Percentiles rank a stretch among this genome's conserved stretches.
These are phyloP conservation scores for Phytopythium helicoides DNA, from an alignment of 352 stramenopile genomes.

Conservation along the genomic window DNA sequence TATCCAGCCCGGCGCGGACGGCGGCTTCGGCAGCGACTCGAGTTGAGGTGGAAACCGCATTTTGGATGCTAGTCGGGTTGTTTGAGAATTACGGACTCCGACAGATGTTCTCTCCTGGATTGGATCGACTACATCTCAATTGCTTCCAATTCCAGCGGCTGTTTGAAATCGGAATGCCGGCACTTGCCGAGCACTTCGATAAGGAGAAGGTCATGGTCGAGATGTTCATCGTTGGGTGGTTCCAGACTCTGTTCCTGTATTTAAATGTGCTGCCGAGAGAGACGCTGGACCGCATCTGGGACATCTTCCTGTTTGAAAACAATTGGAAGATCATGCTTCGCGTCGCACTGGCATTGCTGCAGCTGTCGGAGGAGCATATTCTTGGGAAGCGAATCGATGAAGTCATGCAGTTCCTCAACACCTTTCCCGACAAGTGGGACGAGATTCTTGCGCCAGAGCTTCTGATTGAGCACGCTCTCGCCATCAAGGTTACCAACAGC, in stretches of 20 bases:
- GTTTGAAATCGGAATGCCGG: conserved; percentile 55
- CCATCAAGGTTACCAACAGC: conserved; percentile 77
- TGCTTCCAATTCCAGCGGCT: conserved; percentile 80
- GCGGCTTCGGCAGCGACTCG: conserved; percentile 29
- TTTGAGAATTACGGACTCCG: conserved; percentile 82
- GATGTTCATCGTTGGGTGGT: conserved; percentile 89
- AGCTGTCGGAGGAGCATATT: conserved; percentile 63
- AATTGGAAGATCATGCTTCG: conserved; percentile 87
- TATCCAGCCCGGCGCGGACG: conserved; percentile 22
- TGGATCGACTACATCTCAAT: conserved; percentile 67
- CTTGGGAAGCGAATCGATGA: conserved; percentile 73
- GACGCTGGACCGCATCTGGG: conserved; percentile 79
- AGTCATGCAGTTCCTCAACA: conserved; percentile 88
- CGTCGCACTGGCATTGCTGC: conserved; percentile 61
- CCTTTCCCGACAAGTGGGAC: conserved; percentile 55
- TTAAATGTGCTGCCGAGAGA: conserved; percentile 75
- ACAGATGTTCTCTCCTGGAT: conserved; percentile 75
- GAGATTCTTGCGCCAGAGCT: conserved; percentile 48
- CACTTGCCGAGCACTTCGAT: conserved; percentile 70
- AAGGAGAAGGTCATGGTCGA: conserved; percentile 76
- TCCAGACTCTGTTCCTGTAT: conserved; percentile 87
- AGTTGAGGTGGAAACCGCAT: conserved; percentile 67
- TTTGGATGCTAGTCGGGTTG: conserved; percentile 77
- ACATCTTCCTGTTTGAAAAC: conserved; percentile 83
- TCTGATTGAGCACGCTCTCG: conserved; percentile 46